Base-by-base conservation (phyloP, 2,329 filamentous ascomycete species). In the Fusarium vanettenii region DNA sequence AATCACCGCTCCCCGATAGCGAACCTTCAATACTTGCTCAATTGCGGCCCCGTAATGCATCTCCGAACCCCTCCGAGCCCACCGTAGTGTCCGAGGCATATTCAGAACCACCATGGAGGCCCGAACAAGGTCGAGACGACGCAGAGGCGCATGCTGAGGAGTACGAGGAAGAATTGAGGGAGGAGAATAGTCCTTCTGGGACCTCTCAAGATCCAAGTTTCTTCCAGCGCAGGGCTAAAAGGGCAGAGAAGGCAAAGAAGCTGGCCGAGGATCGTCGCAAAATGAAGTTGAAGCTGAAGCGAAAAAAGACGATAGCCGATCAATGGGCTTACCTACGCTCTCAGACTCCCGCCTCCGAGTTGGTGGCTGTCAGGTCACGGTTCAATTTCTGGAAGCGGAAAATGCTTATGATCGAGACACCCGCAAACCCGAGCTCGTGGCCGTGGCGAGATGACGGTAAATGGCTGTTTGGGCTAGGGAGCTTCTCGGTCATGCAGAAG, bases 281-380 rank as follows among this genome's bases (percentile, higher is more conserved):
- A 55, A 27, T 20, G 29, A 67, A 69, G 11, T 55, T 45, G 13
- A 52, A 25, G 33, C 41, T 43, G 41, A 73, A 65, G 50, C 72
- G 50, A 5, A 63, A 48, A 45, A 71, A 52, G 35, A 64, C 57
- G 52, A 57, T 59, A 13, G 78, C 79, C 31, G 35, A 65, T 1
- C 81, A 83, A 78, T 83, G 82, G 82, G 81, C 81, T 6, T 80
- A 79, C 22, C 29, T 82, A 18, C 79, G 81, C 2, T 80, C 81
- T 55, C 78, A 79, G 43, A 66, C 76, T 22, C 63, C 77, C 0
- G 60, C 64, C 8, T 67, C 75, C 10, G 78, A 83, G 33, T 39
- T 79, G 18, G n/a, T 62, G 6, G 56, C 52, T 7, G 77, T 71
- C 18, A 74, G 76, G 33, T 70, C 69, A 37, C 63, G 67, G 9